Evolutionary conservation across 2,329 filamentous ascomycete species (phyloP).

Genomic region (Thelonectria discophora): DNA sequence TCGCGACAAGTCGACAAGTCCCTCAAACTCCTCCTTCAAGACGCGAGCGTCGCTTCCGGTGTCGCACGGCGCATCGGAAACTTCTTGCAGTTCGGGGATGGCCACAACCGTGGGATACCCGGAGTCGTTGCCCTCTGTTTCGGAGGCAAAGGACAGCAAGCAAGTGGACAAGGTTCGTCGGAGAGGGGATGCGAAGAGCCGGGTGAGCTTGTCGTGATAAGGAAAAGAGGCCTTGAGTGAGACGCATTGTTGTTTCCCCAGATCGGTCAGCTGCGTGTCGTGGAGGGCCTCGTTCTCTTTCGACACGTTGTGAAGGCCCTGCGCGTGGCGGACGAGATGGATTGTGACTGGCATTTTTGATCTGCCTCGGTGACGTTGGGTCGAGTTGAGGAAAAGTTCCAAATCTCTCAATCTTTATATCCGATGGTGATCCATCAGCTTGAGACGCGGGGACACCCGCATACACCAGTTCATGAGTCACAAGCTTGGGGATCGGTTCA

Average conservation of each 20-base stretch:
- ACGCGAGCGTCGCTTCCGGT: constrained; percentile 9
- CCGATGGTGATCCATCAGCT: not conserved
- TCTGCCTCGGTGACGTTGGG: not conserved
- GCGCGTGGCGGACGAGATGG: constrained; percentile 23
- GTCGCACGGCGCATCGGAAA: constrained; percentile 20
- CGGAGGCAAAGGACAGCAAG: constrained; percentile 9
- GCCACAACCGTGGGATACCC: constrained; percentile 4
- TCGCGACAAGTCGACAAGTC: constrained; percentile 5
- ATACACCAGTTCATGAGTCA: not conserved
- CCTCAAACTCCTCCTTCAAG: constrained; percentile 12
- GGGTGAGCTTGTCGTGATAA: constrained; percentile 8
- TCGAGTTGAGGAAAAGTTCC: not conserved
- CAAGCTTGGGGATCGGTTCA: no score
- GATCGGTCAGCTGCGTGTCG: constrained; percentile 10
- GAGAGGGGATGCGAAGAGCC: constrained; percentile 16
- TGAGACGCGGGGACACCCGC: no score
- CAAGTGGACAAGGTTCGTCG: constrained; percentile 19
- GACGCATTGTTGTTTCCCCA: constrained; percentile 19
- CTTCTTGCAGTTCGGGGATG: constrained; percentile 20
- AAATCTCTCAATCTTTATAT: not conserved
- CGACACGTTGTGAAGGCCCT: constrained; percentile 20
- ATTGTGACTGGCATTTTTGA: constrained; percentile 19
- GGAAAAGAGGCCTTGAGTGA: constrained; percentile 13
- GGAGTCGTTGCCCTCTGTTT: not conserved
- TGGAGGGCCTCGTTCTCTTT: constrained; percentile 14